Evolutionary conservation across 2,329 filamentous ascomycete species (phyloP), one percentile per base, ranked within the genome.

Genomic region (Polychaeton citri): DNA sequence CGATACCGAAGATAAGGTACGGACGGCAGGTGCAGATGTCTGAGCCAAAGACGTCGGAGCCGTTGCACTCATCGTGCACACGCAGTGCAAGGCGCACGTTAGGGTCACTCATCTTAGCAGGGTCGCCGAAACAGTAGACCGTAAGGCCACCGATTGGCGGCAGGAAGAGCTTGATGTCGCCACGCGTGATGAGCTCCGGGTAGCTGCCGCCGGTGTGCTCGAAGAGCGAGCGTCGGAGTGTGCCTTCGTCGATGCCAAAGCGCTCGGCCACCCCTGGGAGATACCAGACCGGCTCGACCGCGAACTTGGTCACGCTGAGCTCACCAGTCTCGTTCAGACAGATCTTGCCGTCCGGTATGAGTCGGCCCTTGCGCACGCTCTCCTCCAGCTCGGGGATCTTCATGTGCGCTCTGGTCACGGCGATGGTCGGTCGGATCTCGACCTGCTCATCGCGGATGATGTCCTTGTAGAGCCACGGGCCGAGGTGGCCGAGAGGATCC

Each of bases 21-120:
- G 90, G 90, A 38, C 84, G 74, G 61, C 88, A 96, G 8, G 90
- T 96, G 64, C 90, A 96, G 53, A 96, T 98, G 57, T 98, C 90
- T 15, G 86, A 94, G 41, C 88, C 86, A 58, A 96, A 98, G 30
- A 96, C 90, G 61, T 98, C 90, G 57, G 83, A 92, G 38, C 90
- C 90, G 54, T 96, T 96, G 63, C 90, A 96, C 66, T 82, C 78
- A 51, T 82, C 79, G 57, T 83, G 90, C 32, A 96, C 79, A 47
- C 90, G 78, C 40, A 96, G 68, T 10, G 90, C 85, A 30, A 96
- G 68, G 41, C 74, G 76, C 38, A 78, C 79, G 36, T 79, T 82
- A 32, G 85, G 79, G 54, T 96, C 83, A 4, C 85, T 83, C 75
- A 96, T 90, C 55, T 90, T 93, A 36, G 83, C 82, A 15, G 87